A percentile compares a stretch with the other conserved stretches of the same genome.
Evolutionary conservation across 768 basidiomycete species (phyloP).

Genomic region (Filobasidium floriforme): DNA sequence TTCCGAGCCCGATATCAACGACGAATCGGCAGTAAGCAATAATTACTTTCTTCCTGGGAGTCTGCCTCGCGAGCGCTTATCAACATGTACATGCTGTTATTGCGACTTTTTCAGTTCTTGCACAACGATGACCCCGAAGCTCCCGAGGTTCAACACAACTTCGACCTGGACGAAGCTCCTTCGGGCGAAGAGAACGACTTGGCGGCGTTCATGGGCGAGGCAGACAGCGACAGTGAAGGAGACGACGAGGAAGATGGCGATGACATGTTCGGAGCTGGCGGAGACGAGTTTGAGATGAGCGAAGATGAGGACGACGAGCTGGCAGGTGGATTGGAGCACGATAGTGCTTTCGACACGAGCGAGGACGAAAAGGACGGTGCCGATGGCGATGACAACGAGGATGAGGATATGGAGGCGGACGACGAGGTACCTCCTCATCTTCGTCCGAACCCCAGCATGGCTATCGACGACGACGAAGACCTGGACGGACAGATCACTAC

Average conservation of each 20-base stretch:
- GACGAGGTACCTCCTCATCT: constrained; percentile 33
- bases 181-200: constrained; percentile 31
- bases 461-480: constrained; percentile 29
- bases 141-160: constrained; percentile 29
- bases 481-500: constrained; percentile 37
- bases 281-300: constrained; percentile 32
- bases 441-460: constrained; percentile 28
- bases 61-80: too few relatives aligned
- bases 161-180: constrained; percentile 40
- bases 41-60: too few relatives aligned
- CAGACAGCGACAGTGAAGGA: constrained; percentile 31
- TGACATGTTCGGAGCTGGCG: constrained; percentile 26
- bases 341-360: constrained; percentile 12
- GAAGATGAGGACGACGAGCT: constrained; percentile 23
- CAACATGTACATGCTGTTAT: too few relatives aligned
- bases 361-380: constrained; percentile 15
- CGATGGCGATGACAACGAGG: constrained; percentile 27
- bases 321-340: constrained; percentile 4
- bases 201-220: constrained; percentile 22
- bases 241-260: constrained; percentile 28
- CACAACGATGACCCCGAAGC: constrained; percentile 14
- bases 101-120: constrained; percentile 1
- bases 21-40: constrained; percentile 21
- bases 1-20: constrained; percentile 22
- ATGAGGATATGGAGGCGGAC: constrained; percentile 31